Conservation (phyloP, 2,329 filamentous ascomycete species). For the Sporothrix pallida region DNA sequence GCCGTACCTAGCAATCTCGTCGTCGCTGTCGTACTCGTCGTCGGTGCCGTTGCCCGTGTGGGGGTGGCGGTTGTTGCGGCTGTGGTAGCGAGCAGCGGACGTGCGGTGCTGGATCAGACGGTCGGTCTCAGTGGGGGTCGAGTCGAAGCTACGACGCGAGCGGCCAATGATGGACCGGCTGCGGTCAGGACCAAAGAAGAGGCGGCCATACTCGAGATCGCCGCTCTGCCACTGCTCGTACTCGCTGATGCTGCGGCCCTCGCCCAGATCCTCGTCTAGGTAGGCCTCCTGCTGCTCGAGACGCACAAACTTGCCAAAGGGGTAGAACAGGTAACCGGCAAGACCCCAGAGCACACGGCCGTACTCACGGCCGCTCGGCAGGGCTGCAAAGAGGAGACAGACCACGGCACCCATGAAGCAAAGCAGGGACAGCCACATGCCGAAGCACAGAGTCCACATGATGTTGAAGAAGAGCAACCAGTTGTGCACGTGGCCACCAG, state of each 20-base stretch:
- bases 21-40: slow-evolving; percentile 28
- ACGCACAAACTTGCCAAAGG: slow-evolving; percentile 94
- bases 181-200: slow-evolving; percentile 89
- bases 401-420: slow-evolving; percentile 74
- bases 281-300: slow-evolving; percentile 94
- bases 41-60: slow-evolving; percentile 20
- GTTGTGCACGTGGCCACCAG: slow-evolving; percentile 81
- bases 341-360: slow-evolving; percentile 84
- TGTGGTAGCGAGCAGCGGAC: slow-evolving; percentile 3
- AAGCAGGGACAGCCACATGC: slow-evolving; percentile 90
- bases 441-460: slow-evolving; percentile 88
- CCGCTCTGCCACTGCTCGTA: slow-evolving; percentile 99
- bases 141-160: slow-evolving; percentile 87
- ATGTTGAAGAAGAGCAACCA: slow-evolving; percentile 90
- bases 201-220: slow-evolving; percentile 89
- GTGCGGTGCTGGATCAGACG: slow-evolving; percentile 76
- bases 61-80: neutral
- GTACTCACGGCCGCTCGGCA: slow-evolving; percentile 82
- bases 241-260: slow-evolving; percentile 95
- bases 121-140: slow-evolving; percentile 81
- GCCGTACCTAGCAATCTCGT: slow-evolving; percentile 2
- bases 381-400: slow-evolving; percentile 80
- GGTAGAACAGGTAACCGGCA: slow-evolving; percentile 87
- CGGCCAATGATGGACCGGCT: slow-evolving; percentile 83
- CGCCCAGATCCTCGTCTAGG: slow-evolving; percentile 89